A percentile compares a stretch with the other conserved stretches of the same genome.
phyloP scores from a whole-genome alignment of 78 protist species.

The Cavenderia fasciculata region DNA sequence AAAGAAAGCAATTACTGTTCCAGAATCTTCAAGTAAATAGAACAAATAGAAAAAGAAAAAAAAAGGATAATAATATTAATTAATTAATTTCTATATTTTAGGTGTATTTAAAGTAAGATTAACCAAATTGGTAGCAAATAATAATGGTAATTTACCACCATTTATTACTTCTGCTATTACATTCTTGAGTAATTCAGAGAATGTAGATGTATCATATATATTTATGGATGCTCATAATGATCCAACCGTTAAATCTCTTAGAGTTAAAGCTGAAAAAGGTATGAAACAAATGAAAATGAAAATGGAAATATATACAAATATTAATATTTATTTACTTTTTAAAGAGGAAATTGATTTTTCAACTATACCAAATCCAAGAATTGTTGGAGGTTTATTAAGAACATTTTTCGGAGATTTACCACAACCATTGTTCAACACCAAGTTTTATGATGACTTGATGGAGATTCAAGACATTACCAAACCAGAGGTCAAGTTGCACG shows the following conservation, averaged over 20 bases:
- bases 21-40: not conserved
- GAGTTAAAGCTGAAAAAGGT: conserved; percentile 10
- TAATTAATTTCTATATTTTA: not conserved
- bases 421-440: conserved; percentile 64
- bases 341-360: conserved; percentile 26
- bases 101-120: conserved; percentile 57
- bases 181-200: conserved; percentile 37
- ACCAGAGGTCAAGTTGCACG: conserved; percentile 43
- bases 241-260: not conserved
- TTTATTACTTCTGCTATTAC: conserved; percentile 40
- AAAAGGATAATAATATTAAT: not conserved
- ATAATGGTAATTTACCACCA: conserved; percentile 52
- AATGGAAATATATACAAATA: not conserved
- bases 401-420: conserved; percentile 57
- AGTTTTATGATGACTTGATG: conserved; percentile 31
- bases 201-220: conserved; percentile 29
- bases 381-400: conserved; percentile 48
- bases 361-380: conserved; percentile 23
- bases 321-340: not conserved
- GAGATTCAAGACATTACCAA: conserved; percentile 53
- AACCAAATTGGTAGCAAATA: conserved; percentile 29
- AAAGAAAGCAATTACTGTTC: not conserved
- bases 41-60: not conserved
- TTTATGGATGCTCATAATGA: conserved; percentile 46
- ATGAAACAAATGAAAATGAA: not conserved